Evolutionary conservation across 2,329 filamentous ascomycete genomes (phyloP).

Genomic region (Trichophyton benhamiae): DNA sequence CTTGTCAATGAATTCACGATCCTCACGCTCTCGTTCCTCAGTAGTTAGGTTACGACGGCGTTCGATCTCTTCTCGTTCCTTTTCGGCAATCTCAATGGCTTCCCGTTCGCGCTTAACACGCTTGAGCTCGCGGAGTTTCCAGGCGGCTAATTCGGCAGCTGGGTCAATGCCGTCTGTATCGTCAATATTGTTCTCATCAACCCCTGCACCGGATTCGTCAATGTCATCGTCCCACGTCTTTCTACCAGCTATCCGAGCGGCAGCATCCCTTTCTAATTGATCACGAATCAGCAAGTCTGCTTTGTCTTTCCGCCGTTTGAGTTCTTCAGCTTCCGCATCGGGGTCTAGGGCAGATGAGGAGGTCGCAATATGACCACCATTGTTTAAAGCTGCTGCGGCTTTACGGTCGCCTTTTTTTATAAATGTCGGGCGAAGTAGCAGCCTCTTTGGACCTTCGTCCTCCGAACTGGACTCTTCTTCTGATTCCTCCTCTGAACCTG

Average conservation of each 20-base stretch:
- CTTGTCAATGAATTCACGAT: constrained; percentile 60
- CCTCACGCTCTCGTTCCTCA: constrained; percentile 76
- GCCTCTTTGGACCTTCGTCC: constrained; percentile 41
- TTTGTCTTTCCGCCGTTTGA: constrained; percentile 44
- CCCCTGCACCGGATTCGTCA: constrained; percentile 50
- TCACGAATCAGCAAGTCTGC: constrained; percentile 74
- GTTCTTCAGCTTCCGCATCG: constrained; percentile 37
- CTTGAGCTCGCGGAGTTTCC: constrained; percentile 84
- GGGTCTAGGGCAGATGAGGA: constrained; percentile 18
- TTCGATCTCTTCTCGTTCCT: constrained; percentile 79
- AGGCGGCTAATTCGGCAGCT: constrained; percentile 77
- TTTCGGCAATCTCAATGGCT: constrained; percentile 70
- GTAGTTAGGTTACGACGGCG: constrained; percentile 73
- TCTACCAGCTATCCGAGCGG: constrained; percentile 60
- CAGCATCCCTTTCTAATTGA: constrained; percentile 70
- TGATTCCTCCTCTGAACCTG: constrained; percentile 6
- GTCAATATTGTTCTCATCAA: constrained; percentile 63
- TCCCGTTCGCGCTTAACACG: constrained; percentile 78
- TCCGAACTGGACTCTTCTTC: constrained; percentile 7
- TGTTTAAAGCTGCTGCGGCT: constrained; percentile 20
- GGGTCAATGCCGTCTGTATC: constrained; percentile 80
- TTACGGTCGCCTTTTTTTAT: constrained; percentile 52
- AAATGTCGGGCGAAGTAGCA: constrained; percentile 54
- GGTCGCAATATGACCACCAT: constrained; percentile 14
- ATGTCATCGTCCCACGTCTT: constrained; percentile 69